Evolutionary conservation across 306 rosid species (phyloP), one percentile per base, ranked within the genome.

Genomic region (Cicer pinnatifidum): DNA sequence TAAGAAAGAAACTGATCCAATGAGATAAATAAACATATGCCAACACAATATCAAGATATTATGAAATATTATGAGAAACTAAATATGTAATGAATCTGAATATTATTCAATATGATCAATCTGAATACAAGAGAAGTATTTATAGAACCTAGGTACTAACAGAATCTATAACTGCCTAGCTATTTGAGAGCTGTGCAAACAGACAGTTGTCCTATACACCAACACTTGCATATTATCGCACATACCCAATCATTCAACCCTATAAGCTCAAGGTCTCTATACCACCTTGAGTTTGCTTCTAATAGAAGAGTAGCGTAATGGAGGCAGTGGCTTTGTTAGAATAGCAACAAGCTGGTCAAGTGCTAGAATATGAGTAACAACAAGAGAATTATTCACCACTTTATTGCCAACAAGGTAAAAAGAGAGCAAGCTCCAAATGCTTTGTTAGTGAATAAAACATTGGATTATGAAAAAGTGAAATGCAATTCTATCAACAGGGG

Each of bases 81-180:
- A 9, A 10, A 44, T 4, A 10, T 44, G 48, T 10, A 44, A 44
- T 44, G 48, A 44, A 44, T 44, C 48, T 44, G 48, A 44, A 44
- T 8, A 44, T 44, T 44, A 44, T 44, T 44, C n/a, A 44, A 44
- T 44, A 44, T 44, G n/a, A 44, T 10, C 48, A 9, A 44, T 44
- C 48, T 44, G 48, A 44, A 44, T 10, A 44, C 48, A 44, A 2
- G n/a, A 44, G 28, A 52, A 52, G 33, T 16, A 16, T 52, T 52
- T 52, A 52, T 17, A 16, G 28, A 53, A 53, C 33, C 33, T 2
- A 8, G 11, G 11, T 17, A 53, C 33, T 53, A 52, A 16, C 35
- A 17, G 60, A 17, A 53, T 53, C 60, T 53, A 53, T 33, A 53
- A 53, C 60, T 53, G 59, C 59, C 59, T 53, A 17, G 59, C 33